Base-by-base conservation (phyloP, 352 stramenopile genomes). In the Blastocystis sp. region DNA sequence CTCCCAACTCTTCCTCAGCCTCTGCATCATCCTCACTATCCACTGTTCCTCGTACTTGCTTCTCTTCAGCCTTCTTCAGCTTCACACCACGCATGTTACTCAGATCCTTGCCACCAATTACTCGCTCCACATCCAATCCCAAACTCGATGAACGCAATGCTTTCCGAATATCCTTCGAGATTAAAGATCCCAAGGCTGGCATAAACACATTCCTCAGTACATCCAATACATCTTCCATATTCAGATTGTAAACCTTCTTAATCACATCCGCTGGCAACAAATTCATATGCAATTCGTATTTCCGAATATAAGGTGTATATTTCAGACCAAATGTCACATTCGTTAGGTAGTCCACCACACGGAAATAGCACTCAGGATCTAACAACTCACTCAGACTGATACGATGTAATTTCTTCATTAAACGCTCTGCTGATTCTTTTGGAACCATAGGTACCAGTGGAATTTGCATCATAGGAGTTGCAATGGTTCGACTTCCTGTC, bases 391-490 rank as follows among this genome's bases (percentile, higher is more conserved):
- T 58, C 59, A 86, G 46, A 14, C 46, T 42, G 52, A 86, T 75
- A n/a, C 80, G 63, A 94, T 95, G 77, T 93, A 93, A 86, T 91
- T 94, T 90, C 88, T 95, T 88, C 37, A 92, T 93, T 1, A 95
- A 81, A 32, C 88, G 87, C 27, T 92, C 67, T 35, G 91, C 92
- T 86, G 90, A 81, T 29, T 89, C 86, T 35, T 92, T 89, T 32
- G 85, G 89, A 1, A 94, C 92, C 51, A 90, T 32, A 24, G 61
- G 57, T 19, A 61, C 89, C 56, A 99, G 90, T 35, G 96, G 96
- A 27, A 99, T 96, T 24, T 94, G 97, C 95, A 99, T 99, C 78
- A 97, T 97, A 81, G 97, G 97, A 88, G 97, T 99, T 87, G 95
- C 95, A n/a, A 99, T 96, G 83, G 95, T 94, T 86, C 93, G 92